Conservation (phyloP, 345 rosid genomes). For the Geranium rotundifolium region DNA sequence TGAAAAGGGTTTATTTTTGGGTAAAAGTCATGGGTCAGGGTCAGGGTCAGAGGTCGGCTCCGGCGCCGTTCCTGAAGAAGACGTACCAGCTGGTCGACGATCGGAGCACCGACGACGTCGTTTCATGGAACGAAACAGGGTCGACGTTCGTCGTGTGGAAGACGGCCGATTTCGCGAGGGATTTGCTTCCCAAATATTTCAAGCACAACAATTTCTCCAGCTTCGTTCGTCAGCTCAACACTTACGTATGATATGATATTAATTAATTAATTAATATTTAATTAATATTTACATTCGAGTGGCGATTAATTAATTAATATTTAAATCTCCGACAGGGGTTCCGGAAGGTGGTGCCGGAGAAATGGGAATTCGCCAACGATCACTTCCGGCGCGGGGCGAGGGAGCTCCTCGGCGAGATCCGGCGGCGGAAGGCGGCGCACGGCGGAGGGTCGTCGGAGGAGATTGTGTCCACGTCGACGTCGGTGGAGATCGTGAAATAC, state of each 20-base stretch:
- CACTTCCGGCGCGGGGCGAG: constrained; percentile 26
- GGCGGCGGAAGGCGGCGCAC: constrained; percentile 37
- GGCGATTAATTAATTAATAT: no score
- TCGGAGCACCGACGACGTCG: constrained; percentile 12
- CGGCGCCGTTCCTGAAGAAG: constrained; percentile 27
- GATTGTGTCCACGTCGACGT: constrained; percentile 48
- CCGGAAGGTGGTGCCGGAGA: constrained; percentile 35
- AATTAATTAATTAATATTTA: no score
- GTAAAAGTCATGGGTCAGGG: neutral
- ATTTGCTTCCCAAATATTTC: constrained; percentile 33
- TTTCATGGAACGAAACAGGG: constrained; percentile 17
- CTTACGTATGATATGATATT: constrained; percentile 18
- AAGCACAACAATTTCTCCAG: constrained; percentile 45
- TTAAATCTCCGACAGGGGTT: constrained; percentile 19
- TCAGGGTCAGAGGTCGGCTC: constrained; percentile 4
- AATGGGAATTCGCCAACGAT: constrained; percentile 50
- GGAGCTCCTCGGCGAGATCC: constrained; percentile 30
- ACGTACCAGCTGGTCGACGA: constrained; percentile 25
- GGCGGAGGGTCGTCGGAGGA: constrained; percentile 16
- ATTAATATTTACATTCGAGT: neutral
- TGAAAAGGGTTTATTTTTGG: neutral
- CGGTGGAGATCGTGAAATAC: constrained; percentile 30
- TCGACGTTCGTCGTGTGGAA: constrained; percentile 26
- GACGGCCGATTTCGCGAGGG: constrained; percentile 33
- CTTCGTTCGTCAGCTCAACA: constrained; percentile 41